Conservation (phyloP, 495 filamentous ascomycete genomes). For the Penicillium manginii region DNA sequence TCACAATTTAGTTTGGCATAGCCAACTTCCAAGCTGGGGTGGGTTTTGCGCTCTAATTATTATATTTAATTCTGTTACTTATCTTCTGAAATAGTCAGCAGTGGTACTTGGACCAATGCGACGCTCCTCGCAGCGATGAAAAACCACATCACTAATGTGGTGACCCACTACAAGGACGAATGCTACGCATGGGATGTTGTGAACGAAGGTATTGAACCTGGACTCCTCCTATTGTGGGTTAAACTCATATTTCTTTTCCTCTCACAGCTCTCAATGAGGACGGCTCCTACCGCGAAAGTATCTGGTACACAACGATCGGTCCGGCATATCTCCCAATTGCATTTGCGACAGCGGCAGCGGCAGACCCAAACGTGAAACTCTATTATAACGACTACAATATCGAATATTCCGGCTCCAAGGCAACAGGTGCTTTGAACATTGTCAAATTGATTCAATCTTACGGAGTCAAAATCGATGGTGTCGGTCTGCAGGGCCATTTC, state of each 20-base stretch:
- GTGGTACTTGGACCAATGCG: conserved; percentile 56
- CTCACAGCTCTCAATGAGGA: conserved; percentile 47
- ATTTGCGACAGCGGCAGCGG: conserved; percentile 50
- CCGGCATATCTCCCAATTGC: conserved; percentile 50
- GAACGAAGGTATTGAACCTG: conserved; percentile 36
- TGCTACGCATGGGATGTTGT: conserved; percentile 52
- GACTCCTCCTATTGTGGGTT: neutral
- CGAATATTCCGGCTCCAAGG: conserved; percentile 56
- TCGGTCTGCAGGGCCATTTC: conserved; percentile 68
- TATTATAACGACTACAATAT: conserved; percentile 77
- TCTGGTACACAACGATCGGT: conserved; percentile 50
- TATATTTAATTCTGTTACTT: conserved; percentile 2
- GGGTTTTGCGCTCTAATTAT: conserved; percentile 5
- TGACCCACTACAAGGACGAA: conserved; percentile 58
- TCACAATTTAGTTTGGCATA: conserved; percentile 66
- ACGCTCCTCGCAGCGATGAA: conserved; percentile 56
- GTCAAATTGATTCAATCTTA: conserved; percentile 56
- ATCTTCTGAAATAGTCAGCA: conserved; percentile 40
- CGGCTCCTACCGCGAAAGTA: conserved; percentile 44
- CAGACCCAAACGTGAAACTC: conserved; percentile 52
- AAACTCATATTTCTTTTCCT: neutral
- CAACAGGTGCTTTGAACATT: conserved; percentile 49
- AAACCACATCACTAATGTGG: conserved; percentile 46
- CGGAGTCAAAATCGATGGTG: conserved; percentile 63
- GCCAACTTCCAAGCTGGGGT: conserved; percentile 62